Evolutionary conservation across 345 rosid species (phyloP), one percentile per base, ranked within the genome.

Genomic region (Ricinus communis): DNA sequence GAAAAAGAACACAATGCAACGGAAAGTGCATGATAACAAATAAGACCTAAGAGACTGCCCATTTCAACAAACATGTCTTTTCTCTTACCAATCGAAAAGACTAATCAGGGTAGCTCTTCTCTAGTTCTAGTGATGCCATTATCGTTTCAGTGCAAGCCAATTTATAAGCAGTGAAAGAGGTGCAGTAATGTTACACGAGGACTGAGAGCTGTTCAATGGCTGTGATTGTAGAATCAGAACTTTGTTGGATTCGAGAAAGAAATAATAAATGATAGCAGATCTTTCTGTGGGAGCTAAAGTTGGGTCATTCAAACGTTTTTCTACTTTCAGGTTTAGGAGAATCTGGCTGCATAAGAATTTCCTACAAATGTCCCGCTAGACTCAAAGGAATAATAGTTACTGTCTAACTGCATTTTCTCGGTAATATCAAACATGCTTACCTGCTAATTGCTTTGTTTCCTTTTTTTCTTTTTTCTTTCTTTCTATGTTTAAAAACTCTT

Each of bases 231-330:
- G 62, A 40, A 58, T 8, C 50, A 71, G 59, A 60, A 73, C 4
- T 74, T 72, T 62, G 69, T 63, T 56, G 81, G 59, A 47, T 53
- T 13, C 28, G n/a, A 69, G 50, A 69, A 36, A 47, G 38, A 64
- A 33, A 19, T 45, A 43, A 43, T 43, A 43, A 43, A 9, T 43
- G 47, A 43, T 1, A 43, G 43, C 9, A 38, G 43, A 38, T 38
- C 9, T 38, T 38, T 38, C n/a, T n/a, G n/a, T n/a, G n/a, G n/a
- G n/a, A n/a, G n/a, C n/a, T n/a, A n/a, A n/a, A n/a, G n/a, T n/a
- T n/a, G n/a, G n/a, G 38, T 25, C 66, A 55, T 61, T 79, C 51
- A 74, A 25, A 33, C 13, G 16, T 57, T 64, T 52, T 68, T 51
- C 55, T 71, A 36, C 18, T 74, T 71, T 49, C 61, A 46, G 61